phyloP scores from a whole-genome alignment of 495 filamentous ascomycete species.

The Trypethelium eluteriae region DNA sequence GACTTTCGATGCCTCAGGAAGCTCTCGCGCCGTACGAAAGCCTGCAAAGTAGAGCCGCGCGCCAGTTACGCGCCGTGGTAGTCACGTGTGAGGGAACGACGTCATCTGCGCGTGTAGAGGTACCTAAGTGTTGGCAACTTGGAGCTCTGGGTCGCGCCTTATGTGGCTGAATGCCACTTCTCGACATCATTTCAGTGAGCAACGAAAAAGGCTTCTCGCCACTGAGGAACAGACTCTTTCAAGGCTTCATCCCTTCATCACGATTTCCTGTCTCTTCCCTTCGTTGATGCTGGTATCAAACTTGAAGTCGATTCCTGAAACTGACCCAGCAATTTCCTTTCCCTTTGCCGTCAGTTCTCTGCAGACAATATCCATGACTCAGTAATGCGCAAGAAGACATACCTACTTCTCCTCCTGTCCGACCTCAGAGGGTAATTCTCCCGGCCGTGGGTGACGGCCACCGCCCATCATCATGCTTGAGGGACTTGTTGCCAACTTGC shows the following conservation, averaged over 20 bases:
- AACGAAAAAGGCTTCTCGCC: background rate
- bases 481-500: constrained; percentile 70
- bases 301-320: no score
- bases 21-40: background rate
- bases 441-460: constrained; percentile 33
- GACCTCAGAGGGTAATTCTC: background rate
- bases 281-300: no score
- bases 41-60: background rate
- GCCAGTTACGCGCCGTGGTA: background rate
- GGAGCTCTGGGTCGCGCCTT: background rate
- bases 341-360: background rate
- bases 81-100: constrained; percentile 5
- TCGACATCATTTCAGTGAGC: background rate
- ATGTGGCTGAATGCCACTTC: background rate
- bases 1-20: background rate
- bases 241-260: no score
- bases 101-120: background rate
- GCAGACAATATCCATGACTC: background rate
- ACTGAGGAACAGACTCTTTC: background rate
- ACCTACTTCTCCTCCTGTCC: background rate
- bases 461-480: constrained; percentile 53
- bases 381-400: background rate
- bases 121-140: background rate
- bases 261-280: no score
- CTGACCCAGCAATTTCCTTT: no score